phyloP scores from a whole-genome alignment of 805 yeast genomes.

The Candida montana region DNA sequence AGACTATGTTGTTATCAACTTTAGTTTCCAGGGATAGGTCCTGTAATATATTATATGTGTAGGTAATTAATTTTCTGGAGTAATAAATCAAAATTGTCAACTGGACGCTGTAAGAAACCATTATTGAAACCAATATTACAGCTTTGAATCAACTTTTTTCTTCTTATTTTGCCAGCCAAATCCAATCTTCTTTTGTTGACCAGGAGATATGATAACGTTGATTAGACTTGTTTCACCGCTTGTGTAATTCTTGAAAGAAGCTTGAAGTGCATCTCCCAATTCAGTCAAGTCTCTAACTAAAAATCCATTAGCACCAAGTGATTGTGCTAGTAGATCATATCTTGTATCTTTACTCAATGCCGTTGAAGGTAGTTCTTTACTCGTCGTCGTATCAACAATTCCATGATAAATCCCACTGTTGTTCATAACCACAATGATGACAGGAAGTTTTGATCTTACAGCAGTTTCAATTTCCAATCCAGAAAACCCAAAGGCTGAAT shows the following conservation, averaged over 20 bases:
- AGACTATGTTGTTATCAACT: no score
- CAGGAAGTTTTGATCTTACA: constrained; percentile 46
- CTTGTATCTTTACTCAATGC: constrained; percentile 51
- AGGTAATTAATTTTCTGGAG: no score
- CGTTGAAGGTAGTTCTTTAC: constrained; percentile 43
- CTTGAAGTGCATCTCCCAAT: constrained; percentile 29
- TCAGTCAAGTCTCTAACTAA: constrained; percentile 38
- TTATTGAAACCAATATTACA: no score
- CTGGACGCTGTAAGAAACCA: no score
- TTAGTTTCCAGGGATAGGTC: no score
- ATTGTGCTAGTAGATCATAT: constrained; percentile 50
- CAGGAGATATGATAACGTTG: constrained; percentile 60
- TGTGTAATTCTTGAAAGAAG: constrained; percentile 30
- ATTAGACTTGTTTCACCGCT: constrained; percentile 39
- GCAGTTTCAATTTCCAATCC: constrained; percentile 72
- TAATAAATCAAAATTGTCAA: no score
- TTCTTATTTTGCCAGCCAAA: constrained; percentile 69
- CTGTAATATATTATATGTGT: no score
- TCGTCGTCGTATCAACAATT: constrained; percentile 23
- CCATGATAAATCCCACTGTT: constrained; percentile 74
- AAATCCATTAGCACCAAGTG: constrained; percentile 54
- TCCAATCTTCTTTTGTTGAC: constrained; percentile 45
- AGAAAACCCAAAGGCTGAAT: constrained; percentile 73
- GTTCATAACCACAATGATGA: constrained; percentile 61
- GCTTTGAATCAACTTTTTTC: constrained; percentile 12